These are phyloP conservation scores for Pseudocercospora ulei DNA, from an alignment of 2,329 filamentous ascomycete species.

Conservation along the genomic window DNA sequence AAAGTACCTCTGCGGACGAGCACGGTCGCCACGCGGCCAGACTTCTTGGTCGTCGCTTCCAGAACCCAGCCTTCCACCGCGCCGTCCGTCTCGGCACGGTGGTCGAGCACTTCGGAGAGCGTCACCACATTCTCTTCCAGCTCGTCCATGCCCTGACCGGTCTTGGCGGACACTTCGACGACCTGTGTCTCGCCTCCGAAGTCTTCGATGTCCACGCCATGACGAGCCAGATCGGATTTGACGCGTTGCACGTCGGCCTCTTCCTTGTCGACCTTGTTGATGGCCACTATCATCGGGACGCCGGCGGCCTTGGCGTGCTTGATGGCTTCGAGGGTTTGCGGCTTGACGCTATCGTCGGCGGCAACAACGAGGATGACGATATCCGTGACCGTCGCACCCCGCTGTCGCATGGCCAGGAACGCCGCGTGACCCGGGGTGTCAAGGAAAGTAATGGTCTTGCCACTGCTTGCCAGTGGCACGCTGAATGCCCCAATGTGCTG, in stretches of 20 bases:
- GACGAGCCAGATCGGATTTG: constrained; percentile 71
- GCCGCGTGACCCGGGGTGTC: constrained; percentile 95
- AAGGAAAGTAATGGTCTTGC: constrained; percentile 88
- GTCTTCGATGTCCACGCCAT: constrained; percentile 88
- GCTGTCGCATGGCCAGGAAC: constrained; percentile 89
- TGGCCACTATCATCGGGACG: constrained; percentile 92
- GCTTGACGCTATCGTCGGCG: constrained; percentile 94
- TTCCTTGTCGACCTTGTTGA: constrained; percentile 93
- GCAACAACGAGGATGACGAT: constrained; percentile 94
- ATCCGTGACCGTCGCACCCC: constrained; percentile 90
- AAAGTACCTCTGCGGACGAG: constrained; percentile 83
- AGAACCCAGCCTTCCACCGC: constrained; percentile 87
- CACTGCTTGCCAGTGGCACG: constrained; percentile 62
- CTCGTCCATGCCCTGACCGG: constrained; percentile 79
- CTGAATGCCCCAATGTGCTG: constrained; percentile 98
- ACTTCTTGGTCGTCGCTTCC: constrained; percentile 76
- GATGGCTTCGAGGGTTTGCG: constrained; percentile 89
- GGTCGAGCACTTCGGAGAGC: constrained; percentile 80
- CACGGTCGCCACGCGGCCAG: constrained; percentile 77
- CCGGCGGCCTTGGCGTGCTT: constrained; percentile 81
- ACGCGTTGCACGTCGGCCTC: constrained; percentile 71
- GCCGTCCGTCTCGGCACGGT: constrained; percentile 67
- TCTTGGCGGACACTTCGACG: constrained; percentile 85
- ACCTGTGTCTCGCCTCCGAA: constrained; percentile 90
- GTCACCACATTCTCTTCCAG: constrained; percentile 84